Evolutionary conservation across 352 stramenopile genomes (phyloP), one percentile per base, ranked within the genome.

Genomic region (Phytophthora kernoviae): DNA sequence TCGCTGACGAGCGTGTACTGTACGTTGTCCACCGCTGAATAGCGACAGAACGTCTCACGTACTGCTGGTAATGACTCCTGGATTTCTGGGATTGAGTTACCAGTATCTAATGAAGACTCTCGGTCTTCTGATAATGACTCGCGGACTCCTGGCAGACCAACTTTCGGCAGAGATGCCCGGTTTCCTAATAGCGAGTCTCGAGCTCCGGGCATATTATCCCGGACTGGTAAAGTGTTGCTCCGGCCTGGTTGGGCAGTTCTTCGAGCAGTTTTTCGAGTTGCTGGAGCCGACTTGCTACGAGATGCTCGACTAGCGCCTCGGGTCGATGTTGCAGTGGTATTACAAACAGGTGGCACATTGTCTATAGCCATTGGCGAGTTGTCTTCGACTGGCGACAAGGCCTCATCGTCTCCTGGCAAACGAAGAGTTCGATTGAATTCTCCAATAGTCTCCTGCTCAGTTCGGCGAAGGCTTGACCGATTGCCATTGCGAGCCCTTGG

Each of bases 1-100:
- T 89, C 77, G 0, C 57, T 77, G 2, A 74, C 52, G 7, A 89
- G 48, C 20, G 52, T 68, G 43, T 62, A 74, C 36, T 70, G 54
- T 21, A 74, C 49, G 11, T 70, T 70, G 32, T 69, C 59, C 0
- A 50, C 50, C 1, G 58, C 65, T 11, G 63, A 72, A 18, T 58
- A 68, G 46, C 63, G 63, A 21, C 51, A 54, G 39, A 68, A 72
- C 1, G 63, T 72, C 42, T 72, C 63, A 36, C 63, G 58, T 27
- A 71, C 30, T 0, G 57, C 57, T 58, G 63, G 57, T 32, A 71
- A 63, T 17, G 45, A 63, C 18, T 67, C 63, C 1, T 51, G 33
- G 39, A 68, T 47, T 14, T 59, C 63, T 65, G 56, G 57, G 26
- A 72, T 68, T 11, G 58, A 64, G 15, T 68, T 58, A 18, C 58